A percentile compares a stretch with the other conserved stretches of the same genome.
Conservation (phyloP, 495 filamentous ascomycete species). For the Talaromyces adpressus region DNA sequence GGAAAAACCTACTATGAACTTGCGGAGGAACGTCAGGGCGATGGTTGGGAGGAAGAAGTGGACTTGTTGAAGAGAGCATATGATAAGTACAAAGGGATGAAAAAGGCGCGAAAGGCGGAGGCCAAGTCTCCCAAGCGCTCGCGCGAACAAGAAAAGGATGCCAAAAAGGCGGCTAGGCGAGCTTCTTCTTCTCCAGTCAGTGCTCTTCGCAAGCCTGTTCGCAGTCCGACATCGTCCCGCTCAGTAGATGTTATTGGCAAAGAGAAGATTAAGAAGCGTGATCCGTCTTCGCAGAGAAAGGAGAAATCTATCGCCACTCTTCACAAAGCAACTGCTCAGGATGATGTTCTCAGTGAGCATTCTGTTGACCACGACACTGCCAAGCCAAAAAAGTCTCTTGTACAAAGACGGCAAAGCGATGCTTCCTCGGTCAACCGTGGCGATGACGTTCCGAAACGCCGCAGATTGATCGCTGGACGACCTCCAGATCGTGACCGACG, state of each 20-base stretch:
- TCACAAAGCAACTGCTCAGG: constrained; percentile 17
- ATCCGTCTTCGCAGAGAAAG: constrained; percentile 17
- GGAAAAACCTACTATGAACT: constrained; percentile 80
- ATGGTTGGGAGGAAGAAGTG: constrained; percentile 84
- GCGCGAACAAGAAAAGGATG: constrained; percentile 49
- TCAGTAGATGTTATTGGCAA: constrained; percentile 22
- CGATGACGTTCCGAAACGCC: constrained; percentile 31
- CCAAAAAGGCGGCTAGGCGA: constrained; percentile 38
- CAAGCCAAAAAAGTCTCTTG: constrained; percentile 19
- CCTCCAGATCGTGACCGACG: constrained; percentile 33
- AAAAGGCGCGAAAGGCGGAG: constrained; percentile 32
- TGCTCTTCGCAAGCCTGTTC: constrained; percentile 33
- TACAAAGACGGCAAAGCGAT: constrained; percentile 29
- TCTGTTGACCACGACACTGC: constrained; percentile 15
- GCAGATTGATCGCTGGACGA: constrained; percentile 37
- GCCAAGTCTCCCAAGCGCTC: constrained; percentile 50
- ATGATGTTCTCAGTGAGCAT: constrained; percentile 14
- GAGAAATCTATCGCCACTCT: constrained; percentile 21
- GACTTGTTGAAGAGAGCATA: constrained; percentile 74
- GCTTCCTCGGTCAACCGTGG: constrained; percentile 20
- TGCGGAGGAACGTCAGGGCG: constrained; percentile 70
- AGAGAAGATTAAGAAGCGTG: constrained; percentile 19
- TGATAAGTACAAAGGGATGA: constrained; percentile 49
- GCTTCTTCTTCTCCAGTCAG: constrained; percentile 43
- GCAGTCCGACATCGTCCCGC: constrained; percentile 23